Base-by-base conservation (phyloP, 345 rosid species). In the Dipteronia sinensis region DNA sequence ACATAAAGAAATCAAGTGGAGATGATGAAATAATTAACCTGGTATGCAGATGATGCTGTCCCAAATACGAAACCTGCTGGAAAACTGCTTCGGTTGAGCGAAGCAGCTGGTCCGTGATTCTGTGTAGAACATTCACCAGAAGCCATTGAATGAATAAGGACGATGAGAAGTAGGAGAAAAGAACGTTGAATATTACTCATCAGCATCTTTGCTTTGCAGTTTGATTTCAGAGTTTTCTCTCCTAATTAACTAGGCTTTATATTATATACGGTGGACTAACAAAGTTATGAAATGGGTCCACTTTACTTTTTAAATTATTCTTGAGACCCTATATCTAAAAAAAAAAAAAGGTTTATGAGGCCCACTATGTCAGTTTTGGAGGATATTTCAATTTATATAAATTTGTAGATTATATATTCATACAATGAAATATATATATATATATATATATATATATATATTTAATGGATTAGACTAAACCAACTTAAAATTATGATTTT, bases 51-150 rank as follows among this genome's bases (percentile, higher is more conserved):
- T 10, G 85, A 76, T 58, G 87, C 79, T 11, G 87, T 74, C 56
- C 87, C 87, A 55, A 85, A 79, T 38, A 79, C 53, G 63, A 82
- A 84, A 2, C 79, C 87, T n/a, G 77, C 71, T 1, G 83, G 85
- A 53, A 84, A 84, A 77, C 77, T 79, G 34, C 76, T 82, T 27
- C 85, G 87, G 77, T 69, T 77, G 22, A 82, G 61, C 13, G 63
- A 71, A 53, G 44, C 20, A 53, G 44, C 20, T 9, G 61, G 29
- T 20, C 19, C 53, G 11, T 42, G 51, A 42, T 42, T 42, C 17
- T 38, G 15, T n/a, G 29, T 12, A 53, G 31, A n/a, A 51, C 20
- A 27, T 71, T 27, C 74, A 5, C 7, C 6, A 16, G 38, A 22
- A 19, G 12, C 63, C 34, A 27, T 10, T 53, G 73, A 25, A 49